phyloP scores from a whole-genome alignment of 305 asterid species.

The Solanum hybrid region DNA sequence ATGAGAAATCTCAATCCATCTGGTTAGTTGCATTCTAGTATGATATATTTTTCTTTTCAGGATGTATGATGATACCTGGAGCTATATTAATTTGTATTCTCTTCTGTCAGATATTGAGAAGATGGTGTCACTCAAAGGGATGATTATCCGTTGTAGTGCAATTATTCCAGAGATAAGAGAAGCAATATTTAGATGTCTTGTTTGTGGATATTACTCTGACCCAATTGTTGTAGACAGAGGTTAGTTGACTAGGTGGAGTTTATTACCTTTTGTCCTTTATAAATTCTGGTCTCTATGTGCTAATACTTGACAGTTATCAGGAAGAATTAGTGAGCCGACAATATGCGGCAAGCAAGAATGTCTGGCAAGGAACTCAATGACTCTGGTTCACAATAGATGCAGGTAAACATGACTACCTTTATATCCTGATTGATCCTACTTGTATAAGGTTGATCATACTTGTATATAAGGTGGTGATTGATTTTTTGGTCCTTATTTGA shows the following conservation, averaged over 20 bases:
- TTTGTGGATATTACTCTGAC: constrained; percentile 87
- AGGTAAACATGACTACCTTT: constrained; percentile 36
- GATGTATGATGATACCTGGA: neutral
- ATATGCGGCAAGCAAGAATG: constrained; percentile 79
- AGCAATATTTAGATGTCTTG: constrained; percentile 88
- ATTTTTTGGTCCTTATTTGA: neutral
- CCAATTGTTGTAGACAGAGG: constrained; percentile 91
- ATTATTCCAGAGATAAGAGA: constrained; percentile 91
- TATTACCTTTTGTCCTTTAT: neutral
- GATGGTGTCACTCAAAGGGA: constrained; percentile 91
- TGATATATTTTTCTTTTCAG: neutral
- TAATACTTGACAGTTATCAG: constrained; percentile 28
- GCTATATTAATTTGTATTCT: neutral
- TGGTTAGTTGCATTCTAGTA: constrained; percentile 29
- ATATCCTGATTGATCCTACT: neutral
- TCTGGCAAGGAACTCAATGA: constrained; percentile 76
- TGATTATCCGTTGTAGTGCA: constrained; percentile 91
- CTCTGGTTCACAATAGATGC: constrained; percentile 92
- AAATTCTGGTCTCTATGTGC: neutral
- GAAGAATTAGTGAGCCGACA: constrained; percentile 76
- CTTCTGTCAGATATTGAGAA: constrained; percentile 69
- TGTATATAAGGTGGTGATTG: neutral
- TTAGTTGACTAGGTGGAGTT: constrained; percentile 13
- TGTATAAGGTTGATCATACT: neutral
- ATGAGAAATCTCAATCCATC: constrained; percentile 93